Conservation (phyloP, 331 rosid species). For the Quercus tomentella region DNA sequence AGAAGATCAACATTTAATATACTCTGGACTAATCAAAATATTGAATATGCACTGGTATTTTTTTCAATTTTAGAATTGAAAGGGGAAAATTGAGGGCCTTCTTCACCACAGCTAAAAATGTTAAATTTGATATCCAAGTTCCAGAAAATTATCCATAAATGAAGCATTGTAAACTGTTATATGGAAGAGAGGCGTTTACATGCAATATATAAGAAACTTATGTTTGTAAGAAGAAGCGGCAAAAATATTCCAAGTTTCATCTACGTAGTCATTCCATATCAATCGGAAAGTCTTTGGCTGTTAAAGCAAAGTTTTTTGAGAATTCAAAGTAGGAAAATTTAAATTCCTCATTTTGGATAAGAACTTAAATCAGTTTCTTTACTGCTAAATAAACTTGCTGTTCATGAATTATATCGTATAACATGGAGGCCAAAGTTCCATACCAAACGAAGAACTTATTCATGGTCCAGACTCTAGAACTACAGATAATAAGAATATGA, state of each 20-base stretch:
- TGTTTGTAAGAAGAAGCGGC: neutral
- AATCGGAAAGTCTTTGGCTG: neutral
- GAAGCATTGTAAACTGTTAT: neutral
- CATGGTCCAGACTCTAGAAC: neutral
- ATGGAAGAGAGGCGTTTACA: neutral
- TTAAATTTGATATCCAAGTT: neutral
- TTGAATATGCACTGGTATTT: neutral
- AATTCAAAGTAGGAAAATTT: neutral
- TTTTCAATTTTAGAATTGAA: neutral
- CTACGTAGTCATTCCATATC: neutral
- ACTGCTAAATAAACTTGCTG: neutral
- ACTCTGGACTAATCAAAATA: neutral
- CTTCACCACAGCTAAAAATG: neutral
- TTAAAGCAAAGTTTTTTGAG: neutral
- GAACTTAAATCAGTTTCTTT: neutral
- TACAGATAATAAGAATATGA: neutral
- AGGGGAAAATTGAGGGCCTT: neutral
- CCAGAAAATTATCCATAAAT: neutral
- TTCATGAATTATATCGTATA: neutral
- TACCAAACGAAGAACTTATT: neutral
- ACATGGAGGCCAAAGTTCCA: neutral
- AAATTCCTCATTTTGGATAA: neutral
- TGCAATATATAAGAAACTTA: neutral
- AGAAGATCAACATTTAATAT: constrained; percentile 5
- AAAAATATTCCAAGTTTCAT: neutral